phyloP scores from a whole-genome alignment of 1,139 yeast genomes.

The Suhomyces atakaporum region DNA sequence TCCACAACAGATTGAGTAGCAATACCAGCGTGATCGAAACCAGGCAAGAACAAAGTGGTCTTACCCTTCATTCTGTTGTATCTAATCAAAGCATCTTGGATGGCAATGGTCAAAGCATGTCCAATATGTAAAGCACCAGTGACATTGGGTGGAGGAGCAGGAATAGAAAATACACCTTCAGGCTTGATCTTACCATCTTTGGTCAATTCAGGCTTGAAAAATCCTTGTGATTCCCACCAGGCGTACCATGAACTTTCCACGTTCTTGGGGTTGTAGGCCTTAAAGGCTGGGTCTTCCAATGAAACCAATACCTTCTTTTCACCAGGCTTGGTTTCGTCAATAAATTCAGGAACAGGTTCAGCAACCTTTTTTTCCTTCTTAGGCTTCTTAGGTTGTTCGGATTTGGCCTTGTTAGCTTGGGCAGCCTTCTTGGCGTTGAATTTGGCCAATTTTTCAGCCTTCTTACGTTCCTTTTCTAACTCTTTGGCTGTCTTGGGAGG shows the following conservation, averaged over 20 bases:
- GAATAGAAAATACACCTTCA: constrained; percentile 84
- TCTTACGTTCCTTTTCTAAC: constrained; percentile 89
- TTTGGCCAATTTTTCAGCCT: constrained; percentile 95
- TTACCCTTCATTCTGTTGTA: constrained; percentile 97
- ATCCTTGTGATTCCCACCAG: constrained; percentile 94
- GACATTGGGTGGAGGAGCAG: constrained; percentile 98
- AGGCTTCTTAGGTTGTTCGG: constrained; percentile 56
- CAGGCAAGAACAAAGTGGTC: constrained; percentile 90
- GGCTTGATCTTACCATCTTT: constrained; percentile 74
- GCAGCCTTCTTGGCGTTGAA: constrained; percentile 92
- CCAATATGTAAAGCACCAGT: constrained; percentile 99
- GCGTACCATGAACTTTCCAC: constrained; percentile 98
- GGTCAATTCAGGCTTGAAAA: constrained; percentile 83
- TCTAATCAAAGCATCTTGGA: constrained; percentile 91
- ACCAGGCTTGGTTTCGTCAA: constrained; percentile 81
- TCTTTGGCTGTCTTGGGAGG: constrained; percentile 66
- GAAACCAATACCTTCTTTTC: constrained; percentile 85
- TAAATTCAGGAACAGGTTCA: constrained; percentile 78
- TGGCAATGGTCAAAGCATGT: constrained; percentile 92
- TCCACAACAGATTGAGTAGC: constrained; percentile 99
- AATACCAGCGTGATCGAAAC: constrained; percentile 99
- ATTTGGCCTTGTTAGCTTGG: constrained; percentile 50
- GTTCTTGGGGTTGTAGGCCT: constrained; percentile 88
- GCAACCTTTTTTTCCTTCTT: constrained; percentile 69
- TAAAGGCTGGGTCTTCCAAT: constrained; percentile 88